phyloP scores from a whole-genome alignment of 345 rosid genomes.

The Eucalyptus shirleyi region DNA sequence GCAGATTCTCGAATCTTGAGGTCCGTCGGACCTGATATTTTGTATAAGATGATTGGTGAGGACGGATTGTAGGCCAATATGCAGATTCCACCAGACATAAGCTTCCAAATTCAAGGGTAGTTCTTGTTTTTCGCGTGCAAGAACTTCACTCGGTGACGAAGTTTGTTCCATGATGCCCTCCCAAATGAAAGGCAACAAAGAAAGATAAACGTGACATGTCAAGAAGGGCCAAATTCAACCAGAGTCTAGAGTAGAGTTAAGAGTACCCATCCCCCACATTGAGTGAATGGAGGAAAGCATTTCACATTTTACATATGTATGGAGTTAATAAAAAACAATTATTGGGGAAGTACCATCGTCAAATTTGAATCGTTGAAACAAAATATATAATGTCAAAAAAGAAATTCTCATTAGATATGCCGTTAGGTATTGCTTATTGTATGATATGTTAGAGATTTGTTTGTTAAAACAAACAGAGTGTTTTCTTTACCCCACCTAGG shows the following conservation, averaged over 20 bases:
- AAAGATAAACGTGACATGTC: background rate
- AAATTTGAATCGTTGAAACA: background rate
- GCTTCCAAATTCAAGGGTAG: background rate
- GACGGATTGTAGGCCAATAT: background rate
- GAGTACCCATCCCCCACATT: background rate
- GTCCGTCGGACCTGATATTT: background rate
- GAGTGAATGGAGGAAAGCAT: background rate
- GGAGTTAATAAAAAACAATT: background rate
- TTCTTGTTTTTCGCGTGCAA: background rate
- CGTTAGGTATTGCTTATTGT: background rate
- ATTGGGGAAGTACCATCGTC: background rate
- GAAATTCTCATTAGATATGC: background rate
- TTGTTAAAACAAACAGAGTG: too few species aligned
- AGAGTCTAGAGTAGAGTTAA: background rate
- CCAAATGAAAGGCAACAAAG: background rate
- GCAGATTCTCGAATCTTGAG: background rate
- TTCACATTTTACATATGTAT: background rate
- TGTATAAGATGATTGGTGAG: background rate
- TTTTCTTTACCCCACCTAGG: too few species aligned
- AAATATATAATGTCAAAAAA: background rate
- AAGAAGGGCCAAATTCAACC: background rate
- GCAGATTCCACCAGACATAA: background rate
- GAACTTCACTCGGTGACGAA: background rate
- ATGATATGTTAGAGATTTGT: background rate
- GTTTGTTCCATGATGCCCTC: background rate